Percentiles rank a stretch among this genome's conserved stretches.
phyloP scores from a whole-genome alignment of 192 early-diverging fungal genomes.

The Entomortierella lignicola region DNA sequence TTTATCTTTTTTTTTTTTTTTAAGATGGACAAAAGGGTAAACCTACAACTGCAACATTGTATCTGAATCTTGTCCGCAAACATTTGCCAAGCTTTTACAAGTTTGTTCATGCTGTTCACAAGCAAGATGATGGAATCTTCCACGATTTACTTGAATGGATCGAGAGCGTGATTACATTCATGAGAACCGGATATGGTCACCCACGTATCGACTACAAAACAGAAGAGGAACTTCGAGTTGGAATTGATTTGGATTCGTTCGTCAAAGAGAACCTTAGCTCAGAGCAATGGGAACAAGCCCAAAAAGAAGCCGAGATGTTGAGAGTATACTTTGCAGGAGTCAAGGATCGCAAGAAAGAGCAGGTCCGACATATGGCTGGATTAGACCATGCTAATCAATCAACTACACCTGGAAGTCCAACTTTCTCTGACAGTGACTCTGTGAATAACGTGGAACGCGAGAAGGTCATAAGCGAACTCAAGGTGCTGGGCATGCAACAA shows the following conservation, averaged over 20 bases:
- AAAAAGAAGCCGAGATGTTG: constrained; percentile 42
- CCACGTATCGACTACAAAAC: constrained; percentile 47
- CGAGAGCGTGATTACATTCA: constrained; percentile 54
- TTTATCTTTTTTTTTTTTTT: neutral
- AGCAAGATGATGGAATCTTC: constrained; percentile 62
- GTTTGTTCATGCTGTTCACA: constrained; percentile 68
- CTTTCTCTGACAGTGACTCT: neutral
- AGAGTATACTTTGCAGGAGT: constrained; percentile 23
- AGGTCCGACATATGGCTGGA: constrained; percentile 40
- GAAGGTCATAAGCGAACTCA: constrained; percentile 24
- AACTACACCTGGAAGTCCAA: neutral
- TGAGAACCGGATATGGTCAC: constrained; percentile 51
- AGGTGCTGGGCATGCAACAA: constrained; percentile 30
- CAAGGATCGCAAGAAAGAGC: constrained; percentile 48
- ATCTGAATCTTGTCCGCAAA: constrained; percentile 56
- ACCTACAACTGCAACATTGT: constrained; percentile 51
- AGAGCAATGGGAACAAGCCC: constrained; percentile 29
- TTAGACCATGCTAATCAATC: constrained; percentile 15
- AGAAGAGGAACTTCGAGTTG: constrained; percentile 15
- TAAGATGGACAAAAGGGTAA: neutral
- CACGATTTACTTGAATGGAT: constrained; percentile 58
- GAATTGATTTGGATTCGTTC: constrained; percentile 39
- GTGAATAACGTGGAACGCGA: constrained; percentile 1
- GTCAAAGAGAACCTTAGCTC: constrained; percentile 41
- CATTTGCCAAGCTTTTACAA: constrained; percentile 64